phyloP scores from a whole-genome alignment of 179 eudicot species.

The Nepenthes alata region DNA sequence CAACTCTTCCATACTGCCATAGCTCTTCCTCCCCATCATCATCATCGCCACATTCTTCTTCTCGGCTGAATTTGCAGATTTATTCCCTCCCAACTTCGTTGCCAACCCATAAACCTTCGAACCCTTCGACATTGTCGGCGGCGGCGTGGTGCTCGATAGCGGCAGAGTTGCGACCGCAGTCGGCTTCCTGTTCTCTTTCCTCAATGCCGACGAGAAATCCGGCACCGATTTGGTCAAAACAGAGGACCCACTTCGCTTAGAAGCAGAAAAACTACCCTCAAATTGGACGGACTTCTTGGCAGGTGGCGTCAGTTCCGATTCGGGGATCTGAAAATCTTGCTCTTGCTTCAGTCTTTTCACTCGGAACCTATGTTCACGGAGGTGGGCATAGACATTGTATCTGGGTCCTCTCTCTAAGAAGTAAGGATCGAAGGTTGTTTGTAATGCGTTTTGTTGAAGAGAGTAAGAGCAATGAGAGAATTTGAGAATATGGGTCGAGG shows the following conservation, averaged over 20 bases:
- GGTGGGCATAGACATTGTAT: slow-evolving; percentile 37
- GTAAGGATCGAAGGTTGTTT: slow-evolving; percentile 6
- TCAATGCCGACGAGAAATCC: slow-evolving; percentile 44
- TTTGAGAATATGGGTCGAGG: slow-evolving; percentile 38
- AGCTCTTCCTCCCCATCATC: slow-evolving; percentile 58
- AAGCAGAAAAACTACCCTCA: slow-evolving; percentile 19
- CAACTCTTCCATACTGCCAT: slow-evolving; percentile 62
- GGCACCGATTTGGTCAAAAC: slow-evolving; percentile 73
- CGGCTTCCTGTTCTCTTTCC: slow-evolving; percentile 78
- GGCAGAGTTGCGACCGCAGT: slow-evolving; percentile 4
- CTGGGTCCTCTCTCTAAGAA: slow-evolving; percentile 45
- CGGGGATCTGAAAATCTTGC: slow-evolving; percentile 11
- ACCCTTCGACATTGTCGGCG: slow-evolving; percentile 20
- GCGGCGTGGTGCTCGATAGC: slow-evolving; percentile 18
- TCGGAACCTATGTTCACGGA: slow-evolving; percentile 43
- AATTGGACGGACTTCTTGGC: slow-evolving; percentile 29
- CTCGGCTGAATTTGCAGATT: slow-evolving; percentile 42
- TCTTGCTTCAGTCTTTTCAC: slow-evolving; percentile 2
- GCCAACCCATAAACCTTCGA: slow-evolving; percentile 37
- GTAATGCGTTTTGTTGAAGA: slow-evolving; percentile 8
- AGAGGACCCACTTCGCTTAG: slow-evolving; percentile 23
- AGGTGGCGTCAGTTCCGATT: slow-evolving; percentile 20
- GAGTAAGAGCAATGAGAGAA: not conserved
- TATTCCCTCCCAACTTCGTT: slow-evolving; percentile 31
- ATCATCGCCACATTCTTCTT: slow-evolving; percentile 33